Base-by-base conservation (phyloP, 1,139 yeast genomes). In the Debaryomycetaceae sp. region DNA sequence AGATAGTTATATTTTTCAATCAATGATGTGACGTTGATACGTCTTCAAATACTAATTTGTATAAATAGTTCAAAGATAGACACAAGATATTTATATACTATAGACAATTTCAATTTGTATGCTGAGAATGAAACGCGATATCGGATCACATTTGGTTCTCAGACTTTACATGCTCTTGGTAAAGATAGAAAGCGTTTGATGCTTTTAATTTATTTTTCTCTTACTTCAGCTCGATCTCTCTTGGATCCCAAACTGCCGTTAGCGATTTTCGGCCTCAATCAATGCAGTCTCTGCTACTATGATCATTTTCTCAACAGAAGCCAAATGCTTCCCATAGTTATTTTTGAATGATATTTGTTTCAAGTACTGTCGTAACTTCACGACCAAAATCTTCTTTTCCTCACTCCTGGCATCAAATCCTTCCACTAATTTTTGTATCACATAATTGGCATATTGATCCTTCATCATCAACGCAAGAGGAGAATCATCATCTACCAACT, bases 401-500 rank as follows among this genome's bases (percentile, higher is more conserved):
- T 75, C 76, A 43, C 87, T 85, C 49, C 76, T 78, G 6, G 95
- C 80, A 54, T 70, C 76, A 51, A 74, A 73, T 3, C 87, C 87
- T 54, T 88, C 97, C 36, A 93, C 90, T 56, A 95, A 76, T 63
- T 93, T 93, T 66, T 93, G 99, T 46, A 93, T 89, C 39, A 93
- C 99, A 62, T 93, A 93, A 65, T 93, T 93, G 20, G 98, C 99
- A 68, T 86, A 95, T 62, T 93, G 99, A 65, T 93, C 99, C 62
- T 89, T 88, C 90, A 95, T 91, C 98, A 93, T 90, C 46, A 84
- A 66, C 13, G 87, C 87, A 53, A 86, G 70, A 11, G 89, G 80
- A 1, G 87, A 77, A 43, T 76, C 78, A 51, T 81, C 86, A 6
- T 57, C 64, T 23, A 82, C 78, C 14, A 53, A 48, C 38, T 76